These are phyloP conservation scores for Sicyos baderoa DNA, from an alignment of 306 rosid genomes.

Conservation along the genomic window DNA sequence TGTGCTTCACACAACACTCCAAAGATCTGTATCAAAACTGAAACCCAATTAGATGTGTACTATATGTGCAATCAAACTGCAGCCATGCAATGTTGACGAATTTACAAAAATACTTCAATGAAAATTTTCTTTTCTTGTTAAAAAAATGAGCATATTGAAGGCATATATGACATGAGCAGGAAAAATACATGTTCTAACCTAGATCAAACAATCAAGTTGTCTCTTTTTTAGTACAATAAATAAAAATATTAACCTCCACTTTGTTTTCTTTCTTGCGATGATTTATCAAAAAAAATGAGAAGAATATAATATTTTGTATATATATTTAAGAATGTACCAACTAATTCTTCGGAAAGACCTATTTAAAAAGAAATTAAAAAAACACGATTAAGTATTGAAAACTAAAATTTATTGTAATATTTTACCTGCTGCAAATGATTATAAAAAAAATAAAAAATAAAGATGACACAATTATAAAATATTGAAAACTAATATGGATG, in stretches of 20 bases:
- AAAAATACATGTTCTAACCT: background rate
- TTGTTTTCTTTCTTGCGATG: no score
- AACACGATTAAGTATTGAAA: background rate
- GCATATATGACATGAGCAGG: background rate
- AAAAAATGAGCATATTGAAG: background rate
- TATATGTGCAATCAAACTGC: background rate
- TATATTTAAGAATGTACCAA: background rate
- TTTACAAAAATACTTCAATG: no score
- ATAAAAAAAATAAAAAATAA: background rate
- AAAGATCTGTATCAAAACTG: conserved; percentile 33
- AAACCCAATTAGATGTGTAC: background rate
- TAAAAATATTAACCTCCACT: background rate
- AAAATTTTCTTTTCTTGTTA: no score
- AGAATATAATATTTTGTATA: no score
- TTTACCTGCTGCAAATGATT: background rate
- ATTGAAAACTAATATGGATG: background rate
- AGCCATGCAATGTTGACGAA: background rate
- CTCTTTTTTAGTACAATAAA: background rate
- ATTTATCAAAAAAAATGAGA: no score
- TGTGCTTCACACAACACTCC: conserved; percentile 95
- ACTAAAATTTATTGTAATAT: background rate
- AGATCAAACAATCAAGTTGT: background rate
- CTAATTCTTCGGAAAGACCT: background rate
- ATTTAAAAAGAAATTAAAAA: background rate
- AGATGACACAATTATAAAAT: background rate